Evolutionary conservation across 495 filamentous ascomycete genomes (phyloP).

Genomic region (Choiromyces venosus): DNA sequence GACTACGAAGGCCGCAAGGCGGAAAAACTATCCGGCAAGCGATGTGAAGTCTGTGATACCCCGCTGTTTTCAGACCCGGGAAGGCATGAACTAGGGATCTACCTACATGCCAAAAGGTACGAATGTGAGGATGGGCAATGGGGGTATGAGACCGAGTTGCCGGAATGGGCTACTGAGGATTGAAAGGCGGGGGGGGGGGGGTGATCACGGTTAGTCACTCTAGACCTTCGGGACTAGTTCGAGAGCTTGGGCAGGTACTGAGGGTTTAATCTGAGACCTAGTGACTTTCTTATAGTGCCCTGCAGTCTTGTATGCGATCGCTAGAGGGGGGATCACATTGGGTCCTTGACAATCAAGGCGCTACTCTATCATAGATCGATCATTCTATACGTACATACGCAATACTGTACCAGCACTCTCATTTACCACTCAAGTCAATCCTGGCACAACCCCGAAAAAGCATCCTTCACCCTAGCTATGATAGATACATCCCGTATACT

Average conservation of each 20-base stretch:
- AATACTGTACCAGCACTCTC: no score
- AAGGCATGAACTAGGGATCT: slow-evolving; percentile 81
- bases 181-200: slow-evolving; percentile 9
- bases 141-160: slow-evolving; percentile 79
- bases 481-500: no score
- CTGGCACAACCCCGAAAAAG: no score
- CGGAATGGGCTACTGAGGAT: slow-evolving; percentile 65
- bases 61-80: slow-evolving; percentile 90
- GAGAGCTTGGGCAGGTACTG: neutral
- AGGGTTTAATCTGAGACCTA: neutral
- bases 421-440: no score
- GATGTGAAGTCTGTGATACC: slow-evolving; percentile 75
- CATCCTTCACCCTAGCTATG: no score
- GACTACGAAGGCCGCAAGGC: slow-evolving; percentile 78
- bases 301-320: no score
- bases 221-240: neutral
- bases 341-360: no score
- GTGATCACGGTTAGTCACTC: neutral
- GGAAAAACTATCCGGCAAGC: slow-evolving; percentile 82
- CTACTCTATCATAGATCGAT: no score
- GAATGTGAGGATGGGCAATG: slow-evolving; percentile 72
- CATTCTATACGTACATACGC: no score
- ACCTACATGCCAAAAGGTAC: slow-evolving; percentile 85
- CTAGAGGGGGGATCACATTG: no score
- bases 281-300: no score